Percentiles rank a stretch among this genome's conserved stretches.
phyloP scores from a whole-genome alignment of 1,139 yeast species.

The Diutina siamensis region DNA sequence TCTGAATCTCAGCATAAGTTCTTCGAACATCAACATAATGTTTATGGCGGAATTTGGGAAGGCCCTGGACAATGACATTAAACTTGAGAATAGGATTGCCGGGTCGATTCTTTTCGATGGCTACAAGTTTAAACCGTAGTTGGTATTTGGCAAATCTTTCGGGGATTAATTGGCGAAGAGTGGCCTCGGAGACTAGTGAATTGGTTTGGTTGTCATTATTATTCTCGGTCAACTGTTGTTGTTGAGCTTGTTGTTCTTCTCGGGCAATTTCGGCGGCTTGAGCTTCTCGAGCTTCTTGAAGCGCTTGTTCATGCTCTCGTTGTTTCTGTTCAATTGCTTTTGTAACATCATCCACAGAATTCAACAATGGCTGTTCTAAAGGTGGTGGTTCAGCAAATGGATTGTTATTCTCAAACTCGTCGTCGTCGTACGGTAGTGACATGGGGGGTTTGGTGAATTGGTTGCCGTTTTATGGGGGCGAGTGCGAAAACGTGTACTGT shows the following conservation, averaged over 20 bases:
- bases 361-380: background rate
- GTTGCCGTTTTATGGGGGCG: too few species aligned
- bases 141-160: conserved; percentile 34
- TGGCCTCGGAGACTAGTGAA: background rate
- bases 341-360: conserved; percentile 15
- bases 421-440: background rate
- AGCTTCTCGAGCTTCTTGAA: background rate
- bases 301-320: background rate
- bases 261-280: background rate
- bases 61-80: conserved; percentile 31
- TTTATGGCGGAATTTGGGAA: conserved; percentile 68
- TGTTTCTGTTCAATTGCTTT: conserved; percentile 16
- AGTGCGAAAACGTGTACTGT: background rate
- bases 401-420: conserved; percentile 1
- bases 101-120: conserved; percentile 28
- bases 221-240: too few species aligned
- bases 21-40: conserved; percentile 68
- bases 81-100: conserved; percentile 36
- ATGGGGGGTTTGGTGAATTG: too few species aligned
- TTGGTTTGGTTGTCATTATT: background rate
- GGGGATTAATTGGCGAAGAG: conserved; percentile 33
- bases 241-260: background rate
- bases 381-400: conserved; percentile 6
- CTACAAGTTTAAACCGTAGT: conserved; percentile 19
- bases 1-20: conserved; percentile 65